phyloP scores from a whole-genome alignment of 2,329 filamentous ascomycete species.

The Curvularia sp. region DNA sequence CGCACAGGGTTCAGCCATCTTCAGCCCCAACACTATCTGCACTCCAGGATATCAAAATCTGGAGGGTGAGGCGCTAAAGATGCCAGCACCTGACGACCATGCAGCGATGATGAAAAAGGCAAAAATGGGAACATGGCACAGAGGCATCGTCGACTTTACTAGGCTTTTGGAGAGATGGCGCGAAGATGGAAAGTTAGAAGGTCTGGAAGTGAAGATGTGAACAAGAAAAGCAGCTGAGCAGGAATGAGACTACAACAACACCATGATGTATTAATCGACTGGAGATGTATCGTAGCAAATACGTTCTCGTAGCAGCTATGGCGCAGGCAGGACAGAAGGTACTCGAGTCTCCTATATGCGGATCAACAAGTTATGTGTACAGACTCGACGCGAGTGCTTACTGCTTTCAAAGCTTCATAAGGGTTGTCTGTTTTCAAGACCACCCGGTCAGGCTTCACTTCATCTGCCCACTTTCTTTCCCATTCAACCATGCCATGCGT shows the following conservation, averaged over 20 bases:
- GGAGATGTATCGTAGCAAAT: background rate
- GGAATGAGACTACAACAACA: background rate
- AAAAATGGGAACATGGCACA: too few relatives aligned
- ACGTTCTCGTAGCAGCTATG: background rate
- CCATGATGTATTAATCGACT: background rate
- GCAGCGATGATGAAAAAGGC: too few relatives aligned
- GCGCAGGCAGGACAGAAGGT: background rate
- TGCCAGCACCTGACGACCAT: too few relatives aligned
- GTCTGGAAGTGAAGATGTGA: background rate
- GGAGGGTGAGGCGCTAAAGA: too few relatives aligned
- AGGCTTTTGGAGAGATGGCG: too few relatives aligned
- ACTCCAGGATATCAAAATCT: too few relatives aligned
- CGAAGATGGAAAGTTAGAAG: too few relatives aligned
- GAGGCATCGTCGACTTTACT: too few relatives aligned
- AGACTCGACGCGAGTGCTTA: background rate
- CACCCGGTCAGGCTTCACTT: slow-evolving; percentile 11
- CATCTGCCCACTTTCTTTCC: slow-evolving; percentile 26
- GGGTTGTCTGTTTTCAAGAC: slow-evolving; percentile 12
- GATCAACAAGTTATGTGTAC: background rate
- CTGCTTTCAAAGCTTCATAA: slow-evolving; percentile 19
- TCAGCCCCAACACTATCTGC: too few relatives aligned
- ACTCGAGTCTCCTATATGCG: slow-evolving; percentile 8
- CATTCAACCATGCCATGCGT: slow-evolving; percentile 14
- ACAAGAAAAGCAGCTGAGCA: background rate
- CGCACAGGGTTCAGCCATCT: too few relatives aligned